Evolutionary conservation across 345 rosid genomes (phyloP), one percentile per base, ranked within the genome.

Genomic region (Draba incana): DNA sequence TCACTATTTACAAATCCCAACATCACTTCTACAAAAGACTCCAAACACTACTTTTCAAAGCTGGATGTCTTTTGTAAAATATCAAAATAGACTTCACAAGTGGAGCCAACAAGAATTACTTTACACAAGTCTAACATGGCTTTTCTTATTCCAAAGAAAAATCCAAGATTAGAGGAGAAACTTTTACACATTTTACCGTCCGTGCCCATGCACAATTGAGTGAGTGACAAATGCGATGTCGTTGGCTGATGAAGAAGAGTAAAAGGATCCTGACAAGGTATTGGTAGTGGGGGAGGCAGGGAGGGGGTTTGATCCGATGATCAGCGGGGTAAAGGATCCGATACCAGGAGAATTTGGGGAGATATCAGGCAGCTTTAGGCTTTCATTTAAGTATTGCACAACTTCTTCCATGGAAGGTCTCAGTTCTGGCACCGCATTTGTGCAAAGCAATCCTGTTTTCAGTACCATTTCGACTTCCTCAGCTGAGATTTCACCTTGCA

Each of bases 401-500:
- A 74, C 27, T 6, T 74, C 67, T 14, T 52, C 49, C 68, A 74
- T 74, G 2, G 72, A 57, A 51, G 89, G 89, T 75, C 84, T 75
- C 1, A 62, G 16, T n/a, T 43, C 78, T 4, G 82, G 66, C 24
- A 50, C 55, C 11, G 37, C 15, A 38, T 74, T 75, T 39, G 55
- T 62, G 67, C 83, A 83, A 41, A 81, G 45, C 44, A 81, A 33
- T 2, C 87, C 84, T 27, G 81, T 66, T 46, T 71, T 79, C 68
- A 83, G 20, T 14, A 81, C 83, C 70, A 74, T 14, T 45, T 77
- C 83, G 42, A 81, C 59, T 69, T 83, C 83, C 57, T 77, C 84
- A 50, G 38, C 79, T 1, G 12, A 73, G 38, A 76, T 70, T 47
- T 81, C 80, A 37, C 51, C 69, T 35, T 64, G 70, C 51, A 81